A percentile compares a stretch with the other conserved stretches of the same genome.
phyloP scores from a whole-genome alignment of 306 rosid species.

The Glycine latifolia region DNA sequence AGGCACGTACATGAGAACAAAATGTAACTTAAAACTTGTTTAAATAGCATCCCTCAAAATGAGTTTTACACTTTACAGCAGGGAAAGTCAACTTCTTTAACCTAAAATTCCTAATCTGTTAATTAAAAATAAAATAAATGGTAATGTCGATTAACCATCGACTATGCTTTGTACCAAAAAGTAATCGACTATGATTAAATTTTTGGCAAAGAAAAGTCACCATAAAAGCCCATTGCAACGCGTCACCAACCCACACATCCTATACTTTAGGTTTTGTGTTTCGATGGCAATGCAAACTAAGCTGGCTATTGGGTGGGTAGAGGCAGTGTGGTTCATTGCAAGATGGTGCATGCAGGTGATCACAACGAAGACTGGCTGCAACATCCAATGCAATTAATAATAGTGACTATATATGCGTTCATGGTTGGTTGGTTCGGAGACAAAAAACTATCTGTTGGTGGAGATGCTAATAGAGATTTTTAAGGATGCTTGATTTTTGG shows the following conservation, averaged over 20 bases:
- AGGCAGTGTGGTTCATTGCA: background rate
- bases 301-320: background rate
- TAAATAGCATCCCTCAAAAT: too few species aligned
- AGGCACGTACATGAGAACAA: background rate
- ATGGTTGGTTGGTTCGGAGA: constrained; percentile 8
- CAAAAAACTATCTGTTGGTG: background rate
- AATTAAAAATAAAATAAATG: too few species aligned
- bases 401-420: background rate
- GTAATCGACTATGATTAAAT: background rate
- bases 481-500: background rate
- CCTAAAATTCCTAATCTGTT: background rate
- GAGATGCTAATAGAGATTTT: too few species aligned
- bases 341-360: background rate
- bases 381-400: background rate
- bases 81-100: too few species aligned
- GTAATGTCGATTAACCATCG: too few species aligned
- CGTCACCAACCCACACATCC: background rate
- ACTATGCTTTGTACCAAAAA: too few species aligned
- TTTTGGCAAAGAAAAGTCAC: background rate
- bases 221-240: background rate
- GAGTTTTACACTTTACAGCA: too few species aligned
- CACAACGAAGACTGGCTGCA: background rate
- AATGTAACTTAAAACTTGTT: background rate
- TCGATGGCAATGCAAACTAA: too few species aligned
- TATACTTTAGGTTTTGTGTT: too few species aligned